These are phyloP conservation scores for Orbilia brochopaga DNA, from an alignment of 2,329 filamentous ascomycete species.

Conservation along the genomic window DNA sequence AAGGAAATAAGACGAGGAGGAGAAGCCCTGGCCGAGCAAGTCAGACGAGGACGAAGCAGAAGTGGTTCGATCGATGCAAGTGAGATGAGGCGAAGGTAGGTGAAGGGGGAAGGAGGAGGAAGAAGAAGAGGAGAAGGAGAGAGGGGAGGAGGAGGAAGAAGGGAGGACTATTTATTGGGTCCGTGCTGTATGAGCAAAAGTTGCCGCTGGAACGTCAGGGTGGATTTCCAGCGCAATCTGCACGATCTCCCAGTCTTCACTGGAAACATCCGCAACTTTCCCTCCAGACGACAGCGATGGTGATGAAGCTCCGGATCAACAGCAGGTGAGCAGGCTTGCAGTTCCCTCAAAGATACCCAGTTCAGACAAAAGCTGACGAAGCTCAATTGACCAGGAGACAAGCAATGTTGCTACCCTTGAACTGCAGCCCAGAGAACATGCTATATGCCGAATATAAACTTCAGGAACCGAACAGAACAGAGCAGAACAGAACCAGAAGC, in stretches of 20 bases:
- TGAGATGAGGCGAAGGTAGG: not conserved
- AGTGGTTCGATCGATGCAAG: not conserved
- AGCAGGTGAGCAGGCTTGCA: not conserved
- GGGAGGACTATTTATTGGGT: constrained; percentile 1
- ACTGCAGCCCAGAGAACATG: not conserved
- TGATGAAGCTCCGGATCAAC: not conserved
- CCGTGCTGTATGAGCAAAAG: not conserved
- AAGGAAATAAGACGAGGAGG: not conserved
- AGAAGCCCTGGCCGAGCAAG: not conserved
- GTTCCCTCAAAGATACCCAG: too few relatives aligned
- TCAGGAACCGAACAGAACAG: not conserved
- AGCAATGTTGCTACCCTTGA: too few relatives aligned
- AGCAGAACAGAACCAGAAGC: not conserved
- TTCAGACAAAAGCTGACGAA: not conserved
- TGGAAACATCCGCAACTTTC: not conserved
- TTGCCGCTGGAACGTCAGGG: not conserved
- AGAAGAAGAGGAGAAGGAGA: constrained; percentile 8
- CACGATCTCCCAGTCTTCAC: not conserved
- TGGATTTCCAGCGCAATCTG: constrained; percentile 1
- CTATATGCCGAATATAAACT: not conserved
- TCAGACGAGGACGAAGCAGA: constrained; percentile 5
- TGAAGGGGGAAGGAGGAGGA: constrained; percentile 3
- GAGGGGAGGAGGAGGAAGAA: not conserved
- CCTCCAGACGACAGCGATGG: not conserved
- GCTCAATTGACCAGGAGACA: not conserved